Evolutionary conservation across 371 early-diverging fungal genomes (phyloP).

Genomic region (Rozella allomycis): DNA sequence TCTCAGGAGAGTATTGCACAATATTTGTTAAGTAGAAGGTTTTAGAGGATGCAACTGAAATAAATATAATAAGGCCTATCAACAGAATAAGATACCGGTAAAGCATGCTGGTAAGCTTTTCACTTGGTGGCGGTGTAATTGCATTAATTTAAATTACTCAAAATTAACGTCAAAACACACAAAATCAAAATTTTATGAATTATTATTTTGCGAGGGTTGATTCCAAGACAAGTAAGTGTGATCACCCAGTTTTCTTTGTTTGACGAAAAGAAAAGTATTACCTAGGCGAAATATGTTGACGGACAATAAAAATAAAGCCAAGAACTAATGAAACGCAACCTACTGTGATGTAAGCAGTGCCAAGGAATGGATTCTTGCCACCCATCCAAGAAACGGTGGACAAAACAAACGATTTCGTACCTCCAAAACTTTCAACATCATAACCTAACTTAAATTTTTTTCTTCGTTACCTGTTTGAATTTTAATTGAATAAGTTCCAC

Average conservation of each 20-base stretch:
- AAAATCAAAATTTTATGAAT: no score
- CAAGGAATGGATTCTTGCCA: constrained; percentile 82
- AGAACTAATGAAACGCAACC: constrained; percentile 60
- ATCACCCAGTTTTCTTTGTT: constrained; percentile 64
- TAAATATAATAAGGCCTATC: no score
- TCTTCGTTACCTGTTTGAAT: constrained; percentile 43
- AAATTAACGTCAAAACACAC: no score
- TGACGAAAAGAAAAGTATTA: constrained; percentile 9
- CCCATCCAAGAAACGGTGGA: constrained; percentile 77
- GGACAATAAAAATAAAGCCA: constrained; percentile 55
- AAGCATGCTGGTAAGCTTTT: no score
- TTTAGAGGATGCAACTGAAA: no score
- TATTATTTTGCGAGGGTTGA: no score
- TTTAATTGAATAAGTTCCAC: constrained; percentile 10
- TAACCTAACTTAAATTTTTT: constrained; percentile 12
- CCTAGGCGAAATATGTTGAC: constrained; percentile 73
- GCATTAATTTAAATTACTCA: no score
- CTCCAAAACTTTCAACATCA: constrained; percentile 46
- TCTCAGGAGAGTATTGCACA: no score
- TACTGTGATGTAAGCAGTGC: constrained; percentile 70
- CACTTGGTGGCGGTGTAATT: no score
- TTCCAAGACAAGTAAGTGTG: constrained; percentile 84
- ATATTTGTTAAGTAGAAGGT: no score
- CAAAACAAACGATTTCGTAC: constrained; percentile 75
- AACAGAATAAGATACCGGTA: no score